Conservation (phyloP, 2,329 filamentous ascomycete species). For the Aureobasidium leucospermi region DNA sequence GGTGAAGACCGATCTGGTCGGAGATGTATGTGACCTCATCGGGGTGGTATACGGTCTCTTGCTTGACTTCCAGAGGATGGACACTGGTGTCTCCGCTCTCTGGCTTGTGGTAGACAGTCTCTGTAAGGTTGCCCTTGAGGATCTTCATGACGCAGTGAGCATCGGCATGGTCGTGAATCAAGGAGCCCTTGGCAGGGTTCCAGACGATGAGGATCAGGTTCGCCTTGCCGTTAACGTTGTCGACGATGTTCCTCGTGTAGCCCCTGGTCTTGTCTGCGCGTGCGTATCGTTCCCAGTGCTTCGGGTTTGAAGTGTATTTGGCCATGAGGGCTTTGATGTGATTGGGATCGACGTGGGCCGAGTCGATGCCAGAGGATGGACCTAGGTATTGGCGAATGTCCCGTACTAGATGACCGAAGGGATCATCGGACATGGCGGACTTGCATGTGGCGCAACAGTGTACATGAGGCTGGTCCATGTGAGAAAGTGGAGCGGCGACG, state of each 20-base stretch:
- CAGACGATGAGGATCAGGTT: constrained; percentile 83
- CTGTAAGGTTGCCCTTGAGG: constrained; percentile 67
- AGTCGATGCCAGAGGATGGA: constrained; percentile 73
- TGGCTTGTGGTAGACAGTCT: constrained; percentile 66
- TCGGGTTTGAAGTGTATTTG: constrained; percentile 59
- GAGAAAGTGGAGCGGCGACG: not conserved
- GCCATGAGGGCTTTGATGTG: constrained; percentile 67
- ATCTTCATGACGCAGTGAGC: constrained; percentile 92
- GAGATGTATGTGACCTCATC: constrained; percentile 86
- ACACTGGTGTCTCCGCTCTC: not conserved
- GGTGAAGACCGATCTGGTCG: constrained; percentile 78
- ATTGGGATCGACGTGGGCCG: constrained; percentile 69
- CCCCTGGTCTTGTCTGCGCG: constrained; percentile 60
- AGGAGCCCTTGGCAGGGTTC: constrained; percentile 74
- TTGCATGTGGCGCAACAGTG: constrained; percentile 6
- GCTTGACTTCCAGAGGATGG: constrained; percentile 52
- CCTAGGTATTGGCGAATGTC: constrained; percentile 70
- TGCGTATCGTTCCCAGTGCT: constrained; percentile 69
- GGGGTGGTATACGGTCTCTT: constrained; percentile 59
- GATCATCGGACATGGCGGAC: constrained; percentile 1
- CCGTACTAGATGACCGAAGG: constrained; percentile 63
- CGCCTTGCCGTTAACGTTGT: constrained; percentile 78
- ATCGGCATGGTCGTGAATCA: constrained; percentile 73
- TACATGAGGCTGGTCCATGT: not conserved
- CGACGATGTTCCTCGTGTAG: constrained; percentile 85